Base-by-base conservation (phyloP, 305 asterid genomes). In the Withania somnifera region DNA sequence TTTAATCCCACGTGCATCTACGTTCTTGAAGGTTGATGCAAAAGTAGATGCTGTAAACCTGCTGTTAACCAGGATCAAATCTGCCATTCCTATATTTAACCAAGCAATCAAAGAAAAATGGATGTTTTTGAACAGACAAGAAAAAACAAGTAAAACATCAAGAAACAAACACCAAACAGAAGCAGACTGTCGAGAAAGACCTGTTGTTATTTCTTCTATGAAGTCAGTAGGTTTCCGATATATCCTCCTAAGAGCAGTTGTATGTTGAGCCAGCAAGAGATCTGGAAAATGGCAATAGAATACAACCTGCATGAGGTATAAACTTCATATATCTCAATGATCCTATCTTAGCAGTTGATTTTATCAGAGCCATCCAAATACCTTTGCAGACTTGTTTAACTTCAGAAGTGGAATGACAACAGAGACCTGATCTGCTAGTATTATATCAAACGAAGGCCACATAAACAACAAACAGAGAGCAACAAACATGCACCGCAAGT, bases 201-300 rank as follows among this genome's bases (percentile, higher is more conserved):
- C 98, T 90, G 97, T 94, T 28, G 99, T 93, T 47, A 90, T 84
- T 88, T 94, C 97, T 90, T 96, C 99, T 76, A 96, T 9, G 83
- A 79, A 88, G 84, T 96, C 98, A 58, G 93, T 91, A 51, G 98
- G 99, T 71, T 81, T 87, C 81, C 98, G 97, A 80, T 96, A 94
- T 20, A 95, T 87, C 89, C 91, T 93, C 89, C 94, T 85, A 80
- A 94, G 91, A 34, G 83, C 42, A 79, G 98, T 93, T 10, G 94
- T 92, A 87, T 91, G 99, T 85, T 93, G 94, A 73, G 98, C 98
- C 26, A 96, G 88, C 57, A 96, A 86, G 78, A 96, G 88, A 90
- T 96, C 98, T 2, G 99, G 99, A 85, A 96, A 96, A 90, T 95
- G 99, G 88, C 99, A 96, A 82, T 96, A 95, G 84, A 94, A 94